phyloP scores from a whole-genome alignment of 495 filamentous ascomycete species.

The Neurospora sp. region DNA sequence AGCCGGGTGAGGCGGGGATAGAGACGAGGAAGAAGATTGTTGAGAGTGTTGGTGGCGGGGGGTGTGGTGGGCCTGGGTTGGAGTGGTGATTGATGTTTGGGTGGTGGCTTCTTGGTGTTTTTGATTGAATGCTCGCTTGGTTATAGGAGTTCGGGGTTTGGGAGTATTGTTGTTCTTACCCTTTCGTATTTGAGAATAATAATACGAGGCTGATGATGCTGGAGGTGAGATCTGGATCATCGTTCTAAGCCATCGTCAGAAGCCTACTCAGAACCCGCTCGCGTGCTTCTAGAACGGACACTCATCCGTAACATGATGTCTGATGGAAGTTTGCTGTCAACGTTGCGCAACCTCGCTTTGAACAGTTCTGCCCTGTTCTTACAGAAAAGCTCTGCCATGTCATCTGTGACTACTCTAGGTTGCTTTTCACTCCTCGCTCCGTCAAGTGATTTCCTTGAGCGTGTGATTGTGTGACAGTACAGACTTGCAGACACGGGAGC shows the following conservation, averaged over 20 bases:
- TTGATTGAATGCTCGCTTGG: not conserved
- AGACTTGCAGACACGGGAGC: not conserved
- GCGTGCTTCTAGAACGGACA: not conserved
- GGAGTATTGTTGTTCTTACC: not conserved
- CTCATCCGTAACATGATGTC: not conserved
- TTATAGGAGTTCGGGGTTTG: not conserved
- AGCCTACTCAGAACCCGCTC: not conserved
- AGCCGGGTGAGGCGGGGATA: conserved; percentile 23
- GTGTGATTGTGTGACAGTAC: not conserved
- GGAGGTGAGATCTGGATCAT: no score
- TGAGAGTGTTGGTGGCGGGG: conserved; percentile 29
- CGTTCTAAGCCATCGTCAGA: no score
- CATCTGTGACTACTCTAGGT: not conserved
- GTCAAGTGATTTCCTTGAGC: not conserved
- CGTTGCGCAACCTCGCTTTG: no score
- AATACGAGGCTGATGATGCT: not conserved
- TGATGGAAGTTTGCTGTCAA: not conserved
- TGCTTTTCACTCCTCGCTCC: not conserved
- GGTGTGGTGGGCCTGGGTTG: conserved; percentile 53
- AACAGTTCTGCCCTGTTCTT: not conserved
- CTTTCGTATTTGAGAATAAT: not conserved
- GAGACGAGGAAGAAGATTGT: conserved; percentile 29
- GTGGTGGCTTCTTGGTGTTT: not conserved
- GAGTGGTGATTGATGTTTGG: conserved; percentile 13
- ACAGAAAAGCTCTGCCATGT: not conserved